These are phyloP conservation scores for Penicillium antarcticum DNA, from an alignment of 495 filamentous ascomycete species.

Conservation along the genomic window DNA sequence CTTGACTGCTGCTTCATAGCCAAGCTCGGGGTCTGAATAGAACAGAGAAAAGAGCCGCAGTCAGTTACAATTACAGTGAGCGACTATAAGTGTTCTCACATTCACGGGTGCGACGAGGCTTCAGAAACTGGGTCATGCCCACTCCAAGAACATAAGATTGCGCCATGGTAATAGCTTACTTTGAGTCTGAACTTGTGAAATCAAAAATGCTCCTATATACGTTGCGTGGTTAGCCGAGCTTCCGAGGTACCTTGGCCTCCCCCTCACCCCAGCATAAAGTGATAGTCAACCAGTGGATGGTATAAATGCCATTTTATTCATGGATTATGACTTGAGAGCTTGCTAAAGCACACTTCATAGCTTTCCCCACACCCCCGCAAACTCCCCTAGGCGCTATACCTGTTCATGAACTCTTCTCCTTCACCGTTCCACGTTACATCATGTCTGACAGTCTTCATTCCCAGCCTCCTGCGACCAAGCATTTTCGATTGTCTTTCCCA, in stretches of 20 bases:
- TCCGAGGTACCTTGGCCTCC: slow-evolving; percentile 8
- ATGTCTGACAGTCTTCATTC: slow-evolving; percentile 8
- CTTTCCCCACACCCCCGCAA: not conserved
- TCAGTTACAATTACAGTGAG: not conserved
- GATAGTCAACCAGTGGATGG: too few species aligned
- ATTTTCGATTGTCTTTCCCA: slow-evolving; percentile 28
- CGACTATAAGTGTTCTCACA: not conserved
- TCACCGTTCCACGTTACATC: not conserved
- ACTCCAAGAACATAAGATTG: slow-evolving; percentile 17
- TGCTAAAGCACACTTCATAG: too few species aligned
- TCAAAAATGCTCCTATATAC: not conserved
- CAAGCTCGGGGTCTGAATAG: slow-evolving; percentile 13
- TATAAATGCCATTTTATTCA: too few species aligned
- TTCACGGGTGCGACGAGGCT: slow-evolving; percentile 21
- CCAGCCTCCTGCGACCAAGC: slow-evolving; percentile 14
- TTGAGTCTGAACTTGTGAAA: too few species aligned
- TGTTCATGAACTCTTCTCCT: not conserved
- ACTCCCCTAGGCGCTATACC: not conserved
- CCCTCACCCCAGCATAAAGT: not conserved
- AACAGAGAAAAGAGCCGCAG: not conserved
- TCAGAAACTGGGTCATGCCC: slow-evolving; percentile 20
- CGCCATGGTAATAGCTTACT: not conserved
- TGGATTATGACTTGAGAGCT: too few species aligned
- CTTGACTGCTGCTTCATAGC: slow-evolving; percentile 44
- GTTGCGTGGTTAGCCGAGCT: slow-evolving; percentile 6